Evolutionary conservation across 805 yeast genomes (phyloP).

Genomic region (Isabelozyma rhagii): DNA sequence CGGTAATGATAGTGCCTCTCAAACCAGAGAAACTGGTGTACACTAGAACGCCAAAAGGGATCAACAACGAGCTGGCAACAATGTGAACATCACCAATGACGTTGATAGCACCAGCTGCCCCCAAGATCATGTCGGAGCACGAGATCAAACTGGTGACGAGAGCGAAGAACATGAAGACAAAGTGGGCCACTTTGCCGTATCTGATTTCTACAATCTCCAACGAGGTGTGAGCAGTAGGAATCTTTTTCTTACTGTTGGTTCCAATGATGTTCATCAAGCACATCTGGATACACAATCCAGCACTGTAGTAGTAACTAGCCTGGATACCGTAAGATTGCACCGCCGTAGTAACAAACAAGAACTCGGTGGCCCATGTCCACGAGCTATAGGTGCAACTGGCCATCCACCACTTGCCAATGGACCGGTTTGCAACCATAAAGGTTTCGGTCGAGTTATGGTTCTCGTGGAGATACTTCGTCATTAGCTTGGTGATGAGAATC

Average conservation of each 20-base stretch:
- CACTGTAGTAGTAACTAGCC: conserved; percentile 21
- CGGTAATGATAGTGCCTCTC: conserved; percentile 50
- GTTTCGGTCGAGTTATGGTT: conserved; percentile 23
- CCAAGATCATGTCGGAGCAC: conserved; percentile 24
- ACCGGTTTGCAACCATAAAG: conserved; percentile 24
- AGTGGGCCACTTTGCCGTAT: conserved; percentile 21
- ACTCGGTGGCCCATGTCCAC: conserved; percentile 29
- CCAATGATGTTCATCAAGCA: conserved; percentile 22
- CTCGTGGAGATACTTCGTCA: conserved; percentile 21
- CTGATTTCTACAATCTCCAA: conserved; percentile 26
- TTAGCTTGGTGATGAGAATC: conserved; percentile 20
- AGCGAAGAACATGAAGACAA: conserved; percentile 21
- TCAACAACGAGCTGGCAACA: conserved; percentile 24
- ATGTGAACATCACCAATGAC: conserved; percentile 24
- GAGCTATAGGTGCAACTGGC: conserved; percentile 22
- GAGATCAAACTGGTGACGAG: conserved; percentile 22
- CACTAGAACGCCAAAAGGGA: conserved; percentile 37
- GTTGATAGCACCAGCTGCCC: conserved; percentile 24
- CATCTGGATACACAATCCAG: conserved; percentile 25
- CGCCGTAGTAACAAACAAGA: conserved; percentile 22
- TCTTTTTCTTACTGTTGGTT: conserved; percentile 23
- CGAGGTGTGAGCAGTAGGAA: conserved; percentile 26
- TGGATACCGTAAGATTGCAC: conserved; percentile 23
- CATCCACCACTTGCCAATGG: conserved; percentile 17
- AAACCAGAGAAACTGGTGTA: conserved; percentile 52